Conservation (phyloP, 805 yeast genomes). For the Isabelozyma gotoi region DNA sequence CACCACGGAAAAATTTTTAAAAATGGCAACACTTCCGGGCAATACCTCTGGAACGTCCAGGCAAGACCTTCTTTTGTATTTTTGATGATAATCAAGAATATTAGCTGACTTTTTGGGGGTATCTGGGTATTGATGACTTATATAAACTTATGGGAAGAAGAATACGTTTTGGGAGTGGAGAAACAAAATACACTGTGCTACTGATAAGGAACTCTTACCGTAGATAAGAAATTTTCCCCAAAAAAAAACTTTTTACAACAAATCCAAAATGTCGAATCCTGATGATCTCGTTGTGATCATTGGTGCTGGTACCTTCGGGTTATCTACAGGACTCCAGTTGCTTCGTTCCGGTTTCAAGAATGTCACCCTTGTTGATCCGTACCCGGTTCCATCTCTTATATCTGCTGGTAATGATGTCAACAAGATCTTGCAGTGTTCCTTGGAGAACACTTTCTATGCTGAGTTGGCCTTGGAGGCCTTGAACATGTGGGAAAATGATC, state of each 20-base stretch:
- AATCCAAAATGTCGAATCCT: background rate
- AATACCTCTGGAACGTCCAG: background rate
- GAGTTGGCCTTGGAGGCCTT: slow-evolving; percentile 7
- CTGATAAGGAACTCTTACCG: no score
- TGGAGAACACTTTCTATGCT: slow-evolving; percentile 3
- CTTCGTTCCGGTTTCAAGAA: slow-evolving; percentile 1
- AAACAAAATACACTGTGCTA: no score
- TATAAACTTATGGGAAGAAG: no score
- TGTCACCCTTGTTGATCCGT: slow-evolving; percentile 8
- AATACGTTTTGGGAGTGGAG: no score
- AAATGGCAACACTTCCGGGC: background rate
- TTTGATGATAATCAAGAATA: no score
- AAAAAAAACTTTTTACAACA: no score
- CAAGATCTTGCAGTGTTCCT: slow-evolving; percentile 4
- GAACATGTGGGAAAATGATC: slow-evolving; percentile 7
- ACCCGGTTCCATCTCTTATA: slow-evolving; percentile 2
- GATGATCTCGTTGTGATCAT: slow-evolving; percentile 9
- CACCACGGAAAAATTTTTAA: background rate
- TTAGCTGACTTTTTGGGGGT: no score
- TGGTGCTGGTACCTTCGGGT: slow-evolving; percentile 6
- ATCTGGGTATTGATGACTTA: no score
- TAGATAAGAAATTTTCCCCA: no score
- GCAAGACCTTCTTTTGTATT: background rate
- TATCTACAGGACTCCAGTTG: slow-evolving; percentile 3
- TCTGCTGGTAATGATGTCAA: slow-evolving; percentile 8